These are phyloP conservation scores for Aureobasidium sp. DNA, from an alignment of 2,329 filamentous ascomycete species.

Conservation along the genomic window DNA sequence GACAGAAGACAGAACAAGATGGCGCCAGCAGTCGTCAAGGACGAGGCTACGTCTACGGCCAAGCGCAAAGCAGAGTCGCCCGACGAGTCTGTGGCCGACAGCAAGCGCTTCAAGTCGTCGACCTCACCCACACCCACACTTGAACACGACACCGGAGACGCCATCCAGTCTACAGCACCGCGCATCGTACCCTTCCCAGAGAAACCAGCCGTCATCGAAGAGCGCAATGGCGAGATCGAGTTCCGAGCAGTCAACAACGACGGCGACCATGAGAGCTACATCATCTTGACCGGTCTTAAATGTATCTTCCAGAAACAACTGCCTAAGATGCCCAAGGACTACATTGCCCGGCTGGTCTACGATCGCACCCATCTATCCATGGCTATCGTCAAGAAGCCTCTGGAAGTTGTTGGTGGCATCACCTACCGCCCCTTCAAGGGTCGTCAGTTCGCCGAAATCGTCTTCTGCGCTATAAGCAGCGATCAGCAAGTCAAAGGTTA, in stretches of 20 bases:
- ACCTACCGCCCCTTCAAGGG: constrained; percentile 92
- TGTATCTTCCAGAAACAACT: constrained; percentile 98
- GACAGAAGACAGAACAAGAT: not conserved
- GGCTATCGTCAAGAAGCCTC: constrained; percentile 82
- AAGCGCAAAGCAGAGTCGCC: constrained; percentile 70
- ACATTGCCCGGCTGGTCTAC: constrained; percentile 95
- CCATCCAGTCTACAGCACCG: constrained; percentile 43
- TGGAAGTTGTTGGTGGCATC: constrained; percentile 62
- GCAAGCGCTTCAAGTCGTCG: constrained; percentile 56
- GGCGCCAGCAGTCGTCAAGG: constrained; percentile 20
- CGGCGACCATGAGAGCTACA: constrained; percentile 74
- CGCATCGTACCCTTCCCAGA: constrained; percentile 71
- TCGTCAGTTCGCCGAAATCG: constrained; percentile 92
- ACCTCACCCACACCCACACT: constrained; percentile 32
- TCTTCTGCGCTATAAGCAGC: constrained; percentile 95
- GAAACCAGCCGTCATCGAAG: constrained; percentile 90
- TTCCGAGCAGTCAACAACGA: constrained; percentile 99
- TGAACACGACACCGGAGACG: constrained; percentile 24
- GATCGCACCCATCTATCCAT: constrained; percentile 94
- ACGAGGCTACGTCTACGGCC: constrained; percentile 31
- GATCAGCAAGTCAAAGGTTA: constrained; percentile 99
- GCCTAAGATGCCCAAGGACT: constrained; percentile 98
- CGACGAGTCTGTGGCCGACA: constrained; percentile 49
- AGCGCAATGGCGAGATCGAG: constrained; percentile 89
- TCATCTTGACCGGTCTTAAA: constrained; percentile 91